These are phyloP conservation scores for Amaranthus tricolor DNA, from an alignment of 179 eudicot genomes.

Conservation along the genomic window DNA sequence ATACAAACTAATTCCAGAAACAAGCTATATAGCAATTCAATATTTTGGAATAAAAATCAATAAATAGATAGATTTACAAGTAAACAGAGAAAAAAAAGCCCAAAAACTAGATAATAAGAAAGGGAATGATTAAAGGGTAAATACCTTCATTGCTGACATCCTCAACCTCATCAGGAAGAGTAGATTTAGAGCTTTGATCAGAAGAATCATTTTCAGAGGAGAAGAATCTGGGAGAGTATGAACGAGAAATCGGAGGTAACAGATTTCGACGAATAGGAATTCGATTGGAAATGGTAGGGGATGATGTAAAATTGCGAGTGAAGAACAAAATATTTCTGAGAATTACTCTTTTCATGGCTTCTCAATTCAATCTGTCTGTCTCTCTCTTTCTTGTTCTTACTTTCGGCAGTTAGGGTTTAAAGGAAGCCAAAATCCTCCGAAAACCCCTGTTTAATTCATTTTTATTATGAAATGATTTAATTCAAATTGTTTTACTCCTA, in stretches of 20 bases:
- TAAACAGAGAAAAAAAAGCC: not conserved
- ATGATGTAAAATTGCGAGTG: slow-evolving; percentile 13
- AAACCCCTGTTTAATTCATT: no score
- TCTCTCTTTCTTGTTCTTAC: not conserved
- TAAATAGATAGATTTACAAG: not conserved
- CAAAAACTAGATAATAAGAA: not conserved
- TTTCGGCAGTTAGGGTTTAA: no score
- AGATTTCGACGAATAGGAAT: not conserved
- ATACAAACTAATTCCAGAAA: not conserved
- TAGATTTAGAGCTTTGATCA: slow-evolving; percentile 30
- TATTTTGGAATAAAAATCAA: not conserved
- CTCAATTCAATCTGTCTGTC: not conserved
- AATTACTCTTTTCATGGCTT: slow-evolving; percentile 23
- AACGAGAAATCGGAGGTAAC: slow-evolving; percentile 1
- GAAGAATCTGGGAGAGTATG: slow-evolving; percentile 15
- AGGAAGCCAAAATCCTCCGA: no score
- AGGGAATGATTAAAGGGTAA: not conserved
- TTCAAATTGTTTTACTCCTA: no score
- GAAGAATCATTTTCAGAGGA: slow-evolving; percentile 23
- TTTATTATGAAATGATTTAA: no score
- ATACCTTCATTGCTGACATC: slow-evolving; percentile 49
- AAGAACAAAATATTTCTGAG: slow-evolving; percentile 11
- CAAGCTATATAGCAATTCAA: not conserved
- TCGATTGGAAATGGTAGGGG: slow-evolving; percentile 1
- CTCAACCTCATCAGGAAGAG: slow-evolving; percentile 27